phyloP scores from a whole-genome alignment of 2,329 filamentous ascomycete species.

The Calonectria pseudoreteaudii region DNA sequence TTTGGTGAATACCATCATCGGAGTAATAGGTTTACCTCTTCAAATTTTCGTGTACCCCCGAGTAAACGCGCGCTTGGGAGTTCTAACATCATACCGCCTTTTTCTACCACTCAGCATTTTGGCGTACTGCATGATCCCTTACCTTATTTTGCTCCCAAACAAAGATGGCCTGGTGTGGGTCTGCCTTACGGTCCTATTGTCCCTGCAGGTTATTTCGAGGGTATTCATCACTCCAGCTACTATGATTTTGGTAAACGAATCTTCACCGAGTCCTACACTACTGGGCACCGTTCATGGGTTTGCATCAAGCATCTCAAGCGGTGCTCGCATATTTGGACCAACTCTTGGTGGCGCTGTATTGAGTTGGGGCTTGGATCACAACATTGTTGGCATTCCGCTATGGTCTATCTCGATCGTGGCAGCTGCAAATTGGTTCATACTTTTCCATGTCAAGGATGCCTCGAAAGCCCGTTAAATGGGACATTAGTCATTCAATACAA shows the following conservation, averaged over 20 bases:
- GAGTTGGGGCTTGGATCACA: constrained; percentile 38
- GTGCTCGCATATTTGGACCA: constrained; percentile 39
- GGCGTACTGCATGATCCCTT: constrained; percentile 36
- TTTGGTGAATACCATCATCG: constrained; percentile 41
- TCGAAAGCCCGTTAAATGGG: background rate
- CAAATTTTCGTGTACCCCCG: constrained; percentile 38
- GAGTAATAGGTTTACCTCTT: constrained; percentile 37
- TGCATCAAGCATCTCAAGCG: constrained; percentile 39
- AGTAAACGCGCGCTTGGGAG: constrained; percentile 29
- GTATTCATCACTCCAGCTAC: constrained; percentile 41
- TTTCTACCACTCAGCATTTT: constrained; percentile 39
- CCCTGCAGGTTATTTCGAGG: constrained; percentile 35
- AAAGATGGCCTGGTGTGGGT: constrained; percentile 31
- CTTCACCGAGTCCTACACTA: constrained; percentile 32
- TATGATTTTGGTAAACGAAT: constrained; percentile 42
- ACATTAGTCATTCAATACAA: no score
- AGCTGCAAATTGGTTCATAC: constrained; percentile 11
- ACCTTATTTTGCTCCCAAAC: constrained; percentile 34
- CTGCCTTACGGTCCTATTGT: constrained; percentile 17
- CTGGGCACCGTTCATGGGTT: constrained; percentile 42
- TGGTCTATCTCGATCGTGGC: constrained; percentile 28
- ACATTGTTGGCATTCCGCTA: constrained; percentile 38
- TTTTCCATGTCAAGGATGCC: constrained; percentile 11
- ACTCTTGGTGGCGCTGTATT: constrained; percentile 35
- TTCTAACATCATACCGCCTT: constrained; percentile 30